Evolutionary conservation across 768 basidiomycete genomes (phyloP), one percentile per base, ranked within the genome.

Genomic region (Tulasnella calospora): DNA sequence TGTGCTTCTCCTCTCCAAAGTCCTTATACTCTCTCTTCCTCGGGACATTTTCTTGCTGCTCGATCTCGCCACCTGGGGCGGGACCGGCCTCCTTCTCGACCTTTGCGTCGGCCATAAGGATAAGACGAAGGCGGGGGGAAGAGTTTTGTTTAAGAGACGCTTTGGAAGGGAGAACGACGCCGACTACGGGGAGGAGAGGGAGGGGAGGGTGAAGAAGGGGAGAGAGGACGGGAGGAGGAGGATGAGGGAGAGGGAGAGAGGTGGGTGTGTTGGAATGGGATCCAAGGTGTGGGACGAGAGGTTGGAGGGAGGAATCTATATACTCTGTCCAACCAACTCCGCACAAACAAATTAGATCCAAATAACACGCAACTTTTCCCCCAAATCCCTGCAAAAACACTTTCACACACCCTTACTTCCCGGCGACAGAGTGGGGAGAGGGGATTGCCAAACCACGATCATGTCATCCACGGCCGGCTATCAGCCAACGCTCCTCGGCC

Each of bases 1-100:
- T 89, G 74, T 90, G 87, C 72, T 90, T 86, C 2, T 93, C 92
- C 83, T 94, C 91, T 79, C 89, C 89, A 78, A 94, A 92, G 61
- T 94, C 94, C 88, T 92, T 95, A 87, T 95, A 95, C 86, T 93
- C 92, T 86, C 93, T 88, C 87, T 93, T 92, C 83, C 85, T 91
- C 85, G 41, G 44, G 23, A 4, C 38, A 33, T 87, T 86, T 80
- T 85, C 83, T 0, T 82, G 81, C 57, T 55, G 77, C 38, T 44
- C 44, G 27, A 33, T 40, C 36, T 57, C 51, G n/a, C 41, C 72
- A 73, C 73, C 76, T 0, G 71, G 67, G 77, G 81, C 76, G 51
- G 81, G 81, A 57, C 81, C 81, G 51, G 81, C 81, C 81, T 81
- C 81, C 79, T 81, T 81, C 69, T 79, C 80, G 38, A 81, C 71